Evolutionary conservation across 768 basidiomycete species (phyloP), one percentile per base, ranked within the genome.

Genomic region (Leccinum obscurum): DNA sequence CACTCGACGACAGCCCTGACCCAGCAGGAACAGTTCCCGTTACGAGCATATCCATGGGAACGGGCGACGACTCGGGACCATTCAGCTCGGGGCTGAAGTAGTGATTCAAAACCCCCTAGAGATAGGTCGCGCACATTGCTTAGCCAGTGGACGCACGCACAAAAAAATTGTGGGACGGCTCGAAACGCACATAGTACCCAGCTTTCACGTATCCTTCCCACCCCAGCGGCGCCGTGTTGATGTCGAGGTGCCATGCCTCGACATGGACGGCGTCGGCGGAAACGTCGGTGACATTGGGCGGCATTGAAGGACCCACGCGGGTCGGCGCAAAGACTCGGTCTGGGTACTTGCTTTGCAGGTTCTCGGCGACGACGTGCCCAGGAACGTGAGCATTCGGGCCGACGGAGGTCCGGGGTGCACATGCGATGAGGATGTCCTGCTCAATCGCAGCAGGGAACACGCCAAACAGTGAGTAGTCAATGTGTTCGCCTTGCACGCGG

Each of bases 201-300:
- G 90, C 91, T 71, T 93, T 93, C 66, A 94, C 85, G 71, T 93
- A 94, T 68, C 88, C 92, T 68, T 92, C 90, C 93, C 92, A 94
- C 54, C 88, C 77, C 37, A 92, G 74, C 63, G 86, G 81, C 37
- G 80, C 77, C 35, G 81, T 87, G 50, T 63, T 60, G 62, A 93
- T 93, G 53, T 88, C 89, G 14, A 94, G 76, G 63, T 87, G 79
- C 93, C 93, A 93, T 20, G 76, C 72, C 62, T 82, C 80, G 14
- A 74, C 74, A 60, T 76, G 76, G 17, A 77, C 80, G 3, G 63
- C 69, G 48, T 79, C 71, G 0, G 57, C 60, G 0, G 70, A 69
- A 24, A 68, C 62, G 1, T 80, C 76, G n/a, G 46, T 54, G 26
- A 77, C 63, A 71, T 64, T 71, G 56, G 52, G 71, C 51, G 63